These are phyloP conservation scores for Backusella macrospora DNA, from an alignment of 192 early-diverging fungal genomes.

Conservation along the genomic window DNA sequence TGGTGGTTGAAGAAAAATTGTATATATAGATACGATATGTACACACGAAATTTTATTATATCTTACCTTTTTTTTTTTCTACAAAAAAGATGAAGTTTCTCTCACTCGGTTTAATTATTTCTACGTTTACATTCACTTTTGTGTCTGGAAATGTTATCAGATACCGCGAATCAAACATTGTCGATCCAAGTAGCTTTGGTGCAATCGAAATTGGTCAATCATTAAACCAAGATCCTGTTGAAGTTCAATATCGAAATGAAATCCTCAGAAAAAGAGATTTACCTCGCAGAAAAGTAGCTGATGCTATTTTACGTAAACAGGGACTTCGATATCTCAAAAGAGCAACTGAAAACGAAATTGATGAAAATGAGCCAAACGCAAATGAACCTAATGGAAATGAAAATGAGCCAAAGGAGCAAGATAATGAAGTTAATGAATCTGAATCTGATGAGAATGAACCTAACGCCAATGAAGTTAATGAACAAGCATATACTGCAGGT, in stretches of 20 bases:
- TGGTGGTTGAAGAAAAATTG: background rate
- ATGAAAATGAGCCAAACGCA: background rate
- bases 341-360: constrained; percentile 10
- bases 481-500: background rate
- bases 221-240: background rate
- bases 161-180: background rate
- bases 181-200: background rate
- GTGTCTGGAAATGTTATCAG: background rate
- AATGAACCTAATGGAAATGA: background rate
- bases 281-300: background rate
- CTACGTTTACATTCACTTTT: background rate
- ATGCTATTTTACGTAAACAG: background rate
- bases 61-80: background rate
- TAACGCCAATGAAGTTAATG: background rate
- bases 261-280: background rate
- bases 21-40: constrained; percentile 5
- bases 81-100: constrained; percentile 14
- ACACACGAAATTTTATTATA: background rate
- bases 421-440: background rate
- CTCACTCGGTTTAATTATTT: constrained; percentile 15
- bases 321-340: background rate
- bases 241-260: background rate
- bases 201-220: background rate
- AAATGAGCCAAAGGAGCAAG: background rate
- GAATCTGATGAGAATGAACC: background rate